These are phyloP conservation scores for Podospora appendiculata DNA, from an alignment of 495 filamentous ascomycete species.

Conservation along the genomic window DNA sequence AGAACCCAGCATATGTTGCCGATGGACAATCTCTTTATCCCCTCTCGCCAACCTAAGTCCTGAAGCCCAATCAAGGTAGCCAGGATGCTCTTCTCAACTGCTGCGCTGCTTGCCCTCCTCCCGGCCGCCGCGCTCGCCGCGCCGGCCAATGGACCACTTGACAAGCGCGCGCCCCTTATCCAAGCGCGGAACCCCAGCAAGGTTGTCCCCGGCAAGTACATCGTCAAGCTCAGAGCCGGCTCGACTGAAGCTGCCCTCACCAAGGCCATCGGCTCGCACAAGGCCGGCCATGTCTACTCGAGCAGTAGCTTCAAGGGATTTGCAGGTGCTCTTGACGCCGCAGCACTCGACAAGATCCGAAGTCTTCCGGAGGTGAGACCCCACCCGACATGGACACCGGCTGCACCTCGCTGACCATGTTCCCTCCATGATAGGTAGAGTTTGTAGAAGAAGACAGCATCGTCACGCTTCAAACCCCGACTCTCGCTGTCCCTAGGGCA, in stretches of 20 bases:
- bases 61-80: too few species aligned
- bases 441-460: conserved; percentile 29
- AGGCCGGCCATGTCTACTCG: conserved; percentile 31
- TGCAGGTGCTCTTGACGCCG: conserved; percentile 24
- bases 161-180: neutral
- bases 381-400: neutral
- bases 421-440: neutral
- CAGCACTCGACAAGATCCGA: conserved; percentile 31
- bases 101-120: neutral
- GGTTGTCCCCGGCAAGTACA: conserved; percentile 42
- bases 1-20: too few species aligned
- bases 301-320: conserved; percentile 36
- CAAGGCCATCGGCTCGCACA: conserved; percentile 19
- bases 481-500: neutral
- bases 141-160: neutral
- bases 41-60: too few species aligned
- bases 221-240: conserved; percentile 47
- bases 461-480: conserved; percentile 29
- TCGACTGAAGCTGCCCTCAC: conserved; percentile 25
- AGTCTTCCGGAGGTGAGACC: conserved; percentile 30
- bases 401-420: too few species aligned
- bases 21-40: too few species aligned
- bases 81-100: neutral
- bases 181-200: conserved; percentile 1
- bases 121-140: neutral